Evolutionary conservation across 495 filamentous ascomycete species (phyloP), one percentile per base, ranked within the genome.

Genomic region (Pyronema domesticum): DNA sequence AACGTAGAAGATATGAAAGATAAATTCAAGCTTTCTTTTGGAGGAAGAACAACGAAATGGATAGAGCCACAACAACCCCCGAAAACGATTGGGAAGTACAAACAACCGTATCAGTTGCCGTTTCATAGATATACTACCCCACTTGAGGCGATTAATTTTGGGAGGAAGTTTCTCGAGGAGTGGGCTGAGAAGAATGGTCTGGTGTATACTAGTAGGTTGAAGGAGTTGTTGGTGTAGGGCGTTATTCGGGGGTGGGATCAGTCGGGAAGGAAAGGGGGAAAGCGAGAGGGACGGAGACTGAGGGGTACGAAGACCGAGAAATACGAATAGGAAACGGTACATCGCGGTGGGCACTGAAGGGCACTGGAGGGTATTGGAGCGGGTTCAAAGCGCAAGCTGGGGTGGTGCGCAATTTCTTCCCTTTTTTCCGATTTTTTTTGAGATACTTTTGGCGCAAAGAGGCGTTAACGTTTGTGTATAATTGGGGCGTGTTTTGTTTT

Each of bases 111-210:
- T 11, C 59, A 61, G 23, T 53, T 65, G 10, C 63, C 63, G 7
- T 10, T 65, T 43, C 62, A 65, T 19, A 49, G 55, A 37, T 65
- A 65, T 52, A 59, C 58, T 9, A 55, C 62, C 7, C 65, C 64
- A 52, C 55, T 62, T 13, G 63, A 65, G 46, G 62, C 56, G 14
- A 49, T 65, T 3, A 65, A 65, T 47, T 65, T 65, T 51, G 63
- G 62, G 9, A 55, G 47, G 11, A 15, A 46, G 33, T 65, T 65
- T 44, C 36, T 65, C 19, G 58, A 51, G 11, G 63, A 65, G 49
- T 65, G 63, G 63, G 62, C 44, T 47, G 39, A 40, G 0, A 54
- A 37, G 23, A 59, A 61, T 45, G 56, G 62, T 11, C 46, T 65
- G 6, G 46, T 43, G 18, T 65, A 58, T 44, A 50, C 55, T 14